These are phyloP conservation scores for Collybiopsis luxurians DNA, from an alignment of 768 basidiomycete genomes.

Conservation along the genomic window DNA sequence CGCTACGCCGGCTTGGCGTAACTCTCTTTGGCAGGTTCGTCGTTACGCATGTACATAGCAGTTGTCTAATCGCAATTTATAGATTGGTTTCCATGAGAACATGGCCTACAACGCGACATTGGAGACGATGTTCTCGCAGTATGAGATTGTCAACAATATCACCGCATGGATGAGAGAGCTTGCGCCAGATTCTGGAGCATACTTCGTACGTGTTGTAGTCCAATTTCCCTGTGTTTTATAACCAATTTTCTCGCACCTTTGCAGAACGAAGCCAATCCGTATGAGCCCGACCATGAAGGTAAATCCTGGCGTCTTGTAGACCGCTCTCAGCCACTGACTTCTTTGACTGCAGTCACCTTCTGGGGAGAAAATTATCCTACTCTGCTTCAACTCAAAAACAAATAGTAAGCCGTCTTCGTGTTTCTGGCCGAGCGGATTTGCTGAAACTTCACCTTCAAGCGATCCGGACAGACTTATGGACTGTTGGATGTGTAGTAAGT, in stretches of 20 bases:
- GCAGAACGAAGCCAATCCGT: slow-evolving; percentile 19
- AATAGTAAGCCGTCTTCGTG: slow-evolving; percentile 36
- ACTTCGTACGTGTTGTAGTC: slow-evolving; percentile 15
- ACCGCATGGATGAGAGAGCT: slow-evolving; percentile 12
- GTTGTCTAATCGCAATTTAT: neutral
- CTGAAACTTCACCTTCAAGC: slow-evolving; percentile 21
- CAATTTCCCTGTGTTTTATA: too few relatives aligned
- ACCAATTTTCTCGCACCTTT: too few relatives aligned
- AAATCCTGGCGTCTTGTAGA: neutral
- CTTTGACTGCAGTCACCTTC: slow-evolving; percentile 28
- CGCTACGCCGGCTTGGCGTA: slow-evolving; percentile 21
- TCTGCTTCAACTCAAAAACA: slow-evolving; percentile 39
- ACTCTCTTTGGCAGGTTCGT: slow-evolving; percentile 19
- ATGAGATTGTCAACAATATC: slow-evolving; percentile 12
- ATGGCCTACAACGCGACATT: slow-evolving; percentile 20
- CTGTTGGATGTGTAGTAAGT: slow-evolving; percentile 50
- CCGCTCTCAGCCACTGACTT: neutral
- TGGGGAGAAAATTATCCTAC: slow-evolving; percentile 43
- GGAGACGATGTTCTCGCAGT: slow-evolving; percentile 12
- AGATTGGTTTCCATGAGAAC: slow-evolving; percentile 13
- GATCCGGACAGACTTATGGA: slow-evolving; percentile 46
- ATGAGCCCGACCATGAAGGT: slow-evolving; percentile 20
- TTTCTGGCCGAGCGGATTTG: neutral
- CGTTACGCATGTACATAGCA: neutral
- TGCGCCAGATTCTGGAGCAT: slow-evolving; percentile 19